These are phyloP conservation scores for Ananas comosus DNA, from an alignment of 176 grass and related monocot genomes.

Conservation along the genomic window DNA sequence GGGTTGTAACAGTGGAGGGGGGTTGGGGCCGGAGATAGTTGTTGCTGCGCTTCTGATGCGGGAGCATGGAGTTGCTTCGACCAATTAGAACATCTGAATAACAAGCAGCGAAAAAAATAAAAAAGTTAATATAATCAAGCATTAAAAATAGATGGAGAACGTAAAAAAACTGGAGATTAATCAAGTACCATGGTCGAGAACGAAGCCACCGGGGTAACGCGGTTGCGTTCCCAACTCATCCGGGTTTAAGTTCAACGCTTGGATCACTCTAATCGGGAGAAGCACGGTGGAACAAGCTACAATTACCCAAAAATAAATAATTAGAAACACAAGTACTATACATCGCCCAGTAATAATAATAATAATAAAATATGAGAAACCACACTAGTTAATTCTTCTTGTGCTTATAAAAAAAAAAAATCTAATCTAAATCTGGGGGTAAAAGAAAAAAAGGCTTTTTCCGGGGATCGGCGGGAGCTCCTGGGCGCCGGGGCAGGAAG, in stretches of 20 bases:
- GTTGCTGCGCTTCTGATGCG: conserved; percentile 5
- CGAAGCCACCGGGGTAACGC: conserved; percentile 17
- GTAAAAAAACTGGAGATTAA: too few relatives aligned
- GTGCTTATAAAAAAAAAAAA: too few relatives aligned
- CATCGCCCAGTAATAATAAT: background rate
- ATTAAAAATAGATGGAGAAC: background rate
- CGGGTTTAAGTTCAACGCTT: conserved; percentile 20
- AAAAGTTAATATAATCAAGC: background rate
- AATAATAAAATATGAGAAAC: too few relatives aligned
- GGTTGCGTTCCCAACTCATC: conserved; percentile 11
- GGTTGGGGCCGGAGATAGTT: background rate
- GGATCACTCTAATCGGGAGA: conserved; percentile 24
- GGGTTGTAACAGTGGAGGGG: background rate
- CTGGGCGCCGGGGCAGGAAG: conserved; percentile 17
- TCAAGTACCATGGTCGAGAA: conserved; percentile 15
- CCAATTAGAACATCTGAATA: conserved; percentile 9
- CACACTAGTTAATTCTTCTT: too few relatives aligned
- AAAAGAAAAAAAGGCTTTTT: background rate
- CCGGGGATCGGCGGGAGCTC: background rate
- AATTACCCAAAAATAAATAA: background rate
- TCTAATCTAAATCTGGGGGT: too few relatives aligned
- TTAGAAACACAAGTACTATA: background rate
- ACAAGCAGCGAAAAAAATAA: background rate
- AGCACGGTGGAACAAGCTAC: conserved; percentile 28
- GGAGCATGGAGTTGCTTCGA: background rate